Evolutionary conservation across 768 basidiomycete genomes (phyloP), one percentile per base, ranked within the genome.

Genomic region (Boletus subcaerulescens): DNA sequence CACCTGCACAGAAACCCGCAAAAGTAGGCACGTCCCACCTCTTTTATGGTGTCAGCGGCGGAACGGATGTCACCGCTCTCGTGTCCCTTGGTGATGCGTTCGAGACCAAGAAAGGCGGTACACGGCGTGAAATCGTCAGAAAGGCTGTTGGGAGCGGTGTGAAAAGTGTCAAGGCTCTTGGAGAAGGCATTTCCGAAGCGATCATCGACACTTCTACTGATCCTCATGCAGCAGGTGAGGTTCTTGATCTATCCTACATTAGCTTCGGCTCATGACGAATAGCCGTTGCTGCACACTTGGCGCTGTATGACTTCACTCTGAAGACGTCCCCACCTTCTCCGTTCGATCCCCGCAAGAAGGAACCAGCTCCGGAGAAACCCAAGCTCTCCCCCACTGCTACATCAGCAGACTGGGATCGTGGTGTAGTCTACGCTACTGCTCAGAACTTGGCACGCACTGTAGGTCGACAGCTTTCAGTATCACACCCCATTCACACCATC

Each of bases 361-460:
- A 81, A 31, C 71, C 79, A 4, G 71, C 78, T 20, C 78, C 82
- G 0, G 77, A 79, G 39, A 79, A 81, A 57, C 60, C 85, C 11
- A 66, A 68, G 1, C 71, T 89, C 39, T 65, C 71, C 5, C 79
- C 87, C 5, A 55, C 80, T 12, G 62, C 76, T 8, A 50, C 61
- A 3, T 81, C 83, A 8, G 51, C 29, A 22, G 85, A 83, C 55
- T 90, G 91, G 91, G 79, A 89, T 36, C 76, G 80, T 8, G 92
- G 92, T 38, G 78, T 82, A 4, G 60, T 86, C 24, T 93, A 90
- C 61, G 90, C 85, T 1, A 74, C 85, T 48, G 83, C 87, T 5
- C 91, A 93, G 72, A 93, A 92, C 66, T 72, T 89, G 57, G 89
- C 89, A 24, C 80, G 89, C 41, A 91, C 89, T 40, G 87, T 87